A percentile compares a stretch with the other conserved stretches of the same genome.
Conservation (phyloP, 352 stramenopile genomes). For the Phytopythium ostracodes region DNA sequence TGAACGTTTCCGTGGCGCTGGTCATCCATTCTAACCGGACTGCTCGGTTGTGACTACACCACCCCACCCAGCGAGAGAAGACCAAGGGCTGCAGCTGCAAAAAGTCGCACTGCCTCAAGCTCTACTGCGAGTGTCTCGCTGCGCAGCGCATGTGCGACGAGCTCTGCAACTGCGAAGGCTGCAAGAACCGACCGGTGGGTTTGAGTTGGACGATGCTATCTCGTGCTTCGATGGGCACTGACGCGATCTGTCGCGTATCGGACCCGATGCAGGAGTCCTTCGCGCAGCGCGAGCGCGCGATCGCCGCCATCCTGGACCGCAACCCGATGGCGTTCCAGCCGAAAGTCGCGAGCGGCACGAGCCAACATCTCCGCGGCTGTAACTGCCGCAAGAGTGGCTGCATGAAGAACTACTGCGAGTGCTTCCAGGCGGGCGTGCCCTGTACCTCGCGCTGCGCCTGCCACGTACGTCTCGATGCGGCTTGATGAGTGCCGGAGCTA, state of each 20-base stretch:
- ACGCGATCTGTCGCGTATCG: neutral
- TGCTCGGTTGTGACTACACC: neutral
- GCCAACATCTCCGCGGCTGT: conserved; percentile 90
- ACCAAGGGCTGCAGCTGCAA: conserved; percentile 93
- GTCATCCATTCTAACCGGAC: neutral
- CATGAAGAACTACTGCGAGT: conserved; percentile 98
- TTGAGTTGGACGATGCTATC: neutral
- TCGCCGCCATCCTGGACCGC: conserved; percentile 86
- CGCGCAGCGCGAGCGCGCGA: conserved; percentile 65
- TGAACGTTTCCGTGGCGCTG: no score
- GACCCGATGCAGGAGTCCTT: conserved; percentile 30
- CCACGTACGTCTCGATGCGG: conserved; percentile 23
- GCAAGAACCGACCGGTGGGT: conserved; percentile 55
- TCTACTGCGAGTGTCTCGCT: conserved; percentile 87
- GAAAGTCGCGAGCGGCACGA: conserved; percentile 86
- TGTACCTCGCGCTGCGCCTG: conserved; percentile 85
- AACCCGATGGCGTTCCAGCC: conserved; percentile 94
- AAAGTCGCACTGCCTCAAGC: conserved; percentile 96
- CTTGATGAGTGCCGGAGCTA: neutral
- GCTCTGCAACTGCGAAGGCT: conserved; percentile 79
- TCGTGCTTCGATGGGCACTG: neutral
- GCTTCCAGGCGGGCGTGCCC: conserved; percentile 87
- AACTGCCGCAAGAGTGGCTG: conserved; percentile 95
- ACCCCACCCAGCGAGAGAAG: conserved; percentile 27
- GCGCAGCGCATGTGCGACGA: conserved; percentile 63